Base-by-base conservation (phyloP, 2,329 filamentous ascomycete species). In the Aureobasidium subglaciale region DNA sequence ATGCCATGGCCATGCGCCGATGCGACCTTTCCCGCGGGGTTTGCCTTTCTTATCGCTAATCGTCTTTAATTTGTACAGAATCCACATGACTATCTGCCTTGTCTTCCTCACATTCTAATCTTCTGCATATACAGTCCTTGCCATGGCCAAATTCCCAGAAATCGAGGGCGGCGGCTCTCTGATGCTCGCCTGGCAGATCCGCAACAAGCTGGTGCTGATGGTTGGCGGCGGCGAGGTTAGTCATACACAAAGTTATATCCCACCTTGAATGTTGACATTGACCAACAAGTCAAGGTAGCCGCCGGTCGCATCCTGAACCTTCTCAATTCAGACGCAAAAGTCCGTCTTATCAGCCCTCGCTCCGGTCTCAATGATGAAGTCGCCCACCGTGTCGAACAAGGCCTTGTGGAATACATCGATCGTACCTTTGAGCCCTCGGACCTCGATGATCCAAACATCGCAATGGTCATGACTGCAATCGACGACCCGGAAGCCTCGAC, bases 151-250 rank as follows among this genome's bases (percentile, higher is more conserved):
- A 11, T 96, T 88, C 67, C 90, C 91, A 56, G 78, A 86, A 60
- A 82, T 97, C 25, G 85, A 96, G 72, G 88, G 90, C 56, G 92
- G 92, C 50, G 93, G 91, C 58, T 97, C 92, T 59, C 75, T 99
- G 62, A 93, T 99, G 60, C 77, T 99, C 52, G 93, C 93, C 67
- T 99, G 92, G 91, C 93, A 97, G 75, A 85, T 96, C 65, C 87
- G 84, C 68, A 85, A 86, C 70, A 96, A 95, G 73, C 83, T 84
- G 61, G 86, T 97, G 15, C 75, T 99, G n/a, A 88, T 99, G 4
- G 83, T 99, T 7, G 93, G 93, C 61, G 93, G 93, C 64, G 93
- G 93, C 71, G 92, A 97, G 80, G 92, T 95, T 75, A 63, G 81
- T 70, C 15, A 6, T 30, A 35, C 27, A 54, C 18, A 16, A 34